A percentile compares a stretch with the other conserved stretches of the same genome.
These are phyloP conservation scores for Orbilia quercus DNA, from an alignment of 2,329 filamentous ascomycete species.

Conservation along the genomic window DNA sequence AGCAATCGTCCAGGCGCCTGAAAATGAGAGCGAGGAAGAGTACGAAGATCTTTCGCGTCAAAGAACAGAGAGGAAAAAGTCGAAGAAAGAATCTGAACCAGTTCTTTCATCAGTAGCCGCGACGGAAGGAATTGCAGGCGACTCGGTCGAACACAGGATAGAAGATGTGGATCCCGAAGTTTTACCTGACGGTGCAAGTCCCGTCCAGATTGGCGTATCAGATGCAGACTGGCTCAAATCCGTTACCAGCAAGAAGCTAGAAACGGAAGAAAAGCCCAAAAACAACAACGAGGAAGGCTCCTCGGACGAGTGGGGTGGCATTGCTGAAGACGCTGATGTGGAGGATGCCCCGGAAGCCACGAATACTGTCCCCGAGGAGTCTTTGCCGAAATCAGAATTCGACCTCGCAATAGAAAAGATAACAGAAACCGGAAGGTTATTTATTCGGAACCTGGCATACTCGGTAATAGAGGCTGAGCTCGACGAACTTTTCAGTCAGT, in stretches of 20 bases:
- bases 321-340: slow-evolving; percentile 58
- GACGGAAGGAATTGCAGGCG: slow-evolving; percentile 26
- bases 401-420: slow-evolving; percentile 71
- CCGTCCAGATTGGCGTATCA: slow-evolving; percentile 27
- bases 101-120: slow-evolving; percentile 1
- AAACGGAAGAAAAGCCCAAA: slow-evolving; percentile 69
- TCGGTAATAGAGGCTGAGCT: slow-evolving; percentile 81
- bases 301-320: slow-evolving; percentile 45
- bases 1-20: slow-evolving; percentile 49
- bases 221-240: slow-evolving; percentile 94
- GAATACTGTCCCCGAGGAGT: slow-evolving; percentile 60
- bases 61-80: slow-evolving; percentile 66
- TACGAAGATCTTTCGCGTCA: slow-evolving; percentile 73
- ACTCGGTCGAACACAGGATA: slow-evolving; percentile 24
- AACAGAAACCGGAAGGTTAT: slow-evolving; percentile 79
- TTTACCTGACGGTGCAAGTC: slow-evolving; percentile 28
- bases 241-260: slow-evolving; percentile 82
- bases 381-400: slow-evolving; percentile 61
- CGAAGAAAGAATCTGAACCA: slow-evolving; percentile 61
- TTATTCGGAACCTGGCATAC: slow-evolving; percentile 89
- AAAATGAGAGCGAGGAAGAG: slow-evolving; percentile 76
- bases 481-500: slow-evolving; percentile 75
- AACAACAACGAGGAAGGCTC: slow-evolving; percentile 54
- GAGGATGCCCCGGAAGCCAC: slow-evolving; percentile 55
- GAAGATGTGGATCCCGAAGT: slow-evolving; percentile 36